Percentiles rank a stretch among this genome's conserved stretches.
Evolutionary conservation across 2,329 filamentous ascomycete genomes (phyloP).

Genomic region (Curvularia verruculosa): DNA sequence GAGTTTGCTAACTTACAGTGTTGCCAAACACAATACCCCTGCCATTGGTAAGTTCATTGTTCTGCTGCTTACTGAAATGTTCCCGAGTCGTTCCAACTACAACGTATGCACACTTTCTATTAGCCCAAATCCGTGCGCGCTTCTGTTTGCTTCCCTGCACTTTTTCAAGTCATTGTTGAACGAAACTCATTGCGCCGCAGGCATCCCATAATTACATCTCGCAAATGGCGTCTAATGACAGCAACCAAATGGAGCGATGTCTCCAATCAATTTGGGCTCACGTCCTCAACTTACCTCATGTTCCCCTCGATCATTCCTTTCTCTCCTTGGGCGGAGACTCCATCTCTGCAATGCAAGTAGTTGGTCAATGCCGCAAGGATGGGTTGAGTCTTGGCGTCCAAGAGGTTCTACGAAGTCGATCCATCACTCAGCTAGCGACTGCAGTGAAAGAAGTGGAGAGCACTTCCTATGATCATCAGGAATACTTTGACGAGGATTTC

Average conservation of each 20-base stretch:
- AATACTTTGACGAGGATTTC: slow-evolving; percentile 39
- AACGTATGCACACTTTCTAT: background rate
- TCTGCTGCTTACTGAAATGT: background rate
- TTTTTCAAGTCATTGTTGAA: background rate
- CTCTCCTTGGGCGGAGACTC: slow-evolving; percentile 57
- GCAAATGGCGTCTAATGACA: slow-evolving; percentile 12
- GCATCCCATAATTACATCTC: slow-evolving; percentile 7
- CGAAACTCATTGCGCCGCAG: background rate
- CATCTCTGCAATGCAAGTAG: slow-evolving; percentile 59
- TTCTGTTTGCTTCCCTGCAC: background rate
- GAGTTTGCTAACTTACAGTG: slow-evolving; percentile 3
- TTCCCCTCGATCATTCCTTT: slow-evolving; percentile 46
- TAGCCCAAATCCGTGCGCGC: no score
- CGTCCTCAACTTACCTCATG: slow-evolving; percentile 39
- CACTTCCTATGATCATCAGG: slow-evolving; percentile 24
- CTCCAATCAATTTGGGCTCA: slow-evolving; percentile 40
- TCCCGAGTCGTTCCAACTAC: background rate
- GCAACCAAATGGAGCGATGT: slow-evolving; percentile 22
- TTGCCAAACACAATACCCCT: slow-evolving; percentile 13
- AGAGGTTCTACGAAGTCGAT: slow-evolving; percentile 56
- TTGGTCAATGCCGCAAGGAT: slow-evolving; percentile 54
- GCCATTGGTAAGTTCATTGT: slow-evolving; percentile 17
- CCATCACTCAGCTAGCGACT: slow-evolving; percentile 46
- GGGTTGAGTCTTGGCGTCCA: slow-evolving; percentile 56
- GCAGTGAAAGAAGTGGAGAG: slow-evolving; percentile 29